A percentile compares a stretch with the other conserved stretches of the same genome.
These are phyloP conservation scores for Cystofilobasidium ferigula DNA, from an alignment of 768 basidiomycete genomes.

Conservation along the genomic window DNA sequence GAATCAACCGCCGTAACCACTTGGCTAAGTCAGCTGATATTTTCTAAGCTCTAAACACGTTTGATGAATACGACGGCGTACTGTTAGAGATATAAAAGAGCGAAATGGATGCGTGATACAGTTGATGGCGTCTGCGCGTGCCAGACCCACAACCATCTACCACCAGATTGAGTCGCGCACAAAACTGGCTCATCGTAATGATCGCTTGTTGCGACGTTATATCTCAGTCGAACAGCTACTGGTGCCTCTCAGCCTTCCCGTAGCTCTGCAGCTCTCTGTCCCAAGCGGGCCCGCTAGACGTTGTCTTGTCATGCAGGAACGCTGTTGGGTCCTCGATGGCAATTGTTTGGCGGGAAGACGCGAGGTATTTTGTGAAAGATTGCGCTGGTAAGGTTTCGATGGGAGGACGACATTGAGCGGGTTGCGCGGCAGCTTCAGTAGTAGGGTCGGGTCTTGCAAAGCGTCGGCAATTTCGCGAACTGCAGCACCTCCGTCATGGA, in stretches of 20 bases:
- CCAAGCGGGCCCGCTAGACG: conserved; percentile 23
- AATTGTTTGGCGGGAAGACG: conserved; percentile 12
- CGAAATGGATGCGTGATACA: too few relatives aligned
- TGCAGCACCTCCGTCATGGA: conserved; percentile 56
- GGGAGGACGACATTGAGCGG: conserved; percentile 18
- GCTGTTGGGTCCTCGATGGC: conserved; percentile 17
- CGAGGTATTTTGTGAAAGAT: conserved; percentile 18
- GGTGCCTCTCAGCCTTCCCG: conserved; percentile 16
- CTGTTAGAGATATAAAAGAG: too few relatives aligned
- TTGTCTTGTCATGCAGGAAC: conserved; percentile 21
- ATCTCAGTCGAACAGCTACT: conserved; percentile 21
- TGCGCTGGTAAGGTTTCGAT: not conserved
- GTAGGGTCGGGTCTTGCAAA: conserved; percentile 51
- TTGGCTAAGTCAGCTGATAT: too few relatives aligned
- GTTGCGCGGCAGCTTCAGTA: conserved; percentile 16
- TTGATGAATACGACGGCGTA: too few relatives aligned
- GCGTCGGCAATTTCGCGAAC: conserved; percentile 65
- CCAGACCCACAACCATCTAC: conserved; percentile 44
- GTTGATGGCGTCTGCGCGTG: too few relatives aligned
- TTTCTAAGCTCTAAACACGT: too few relatives aligned
- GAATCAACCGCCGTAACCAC: too few relatives aligned
- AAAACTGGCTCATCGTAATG: not conserved
- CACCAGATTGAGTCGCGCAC: conserved; percentile 20
- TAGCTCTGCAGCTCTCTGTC: conserved; percentile 19
- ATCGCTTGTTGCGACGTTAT: conserved; percentile 8